A percentile compares a stretch with the other conserved stretches of the same genome.
Evolutionary conservation across 495 filamentous ascomycete genomes (phyloP).

Genomic region (Podospora bellae-mahoneyi): DNA sequence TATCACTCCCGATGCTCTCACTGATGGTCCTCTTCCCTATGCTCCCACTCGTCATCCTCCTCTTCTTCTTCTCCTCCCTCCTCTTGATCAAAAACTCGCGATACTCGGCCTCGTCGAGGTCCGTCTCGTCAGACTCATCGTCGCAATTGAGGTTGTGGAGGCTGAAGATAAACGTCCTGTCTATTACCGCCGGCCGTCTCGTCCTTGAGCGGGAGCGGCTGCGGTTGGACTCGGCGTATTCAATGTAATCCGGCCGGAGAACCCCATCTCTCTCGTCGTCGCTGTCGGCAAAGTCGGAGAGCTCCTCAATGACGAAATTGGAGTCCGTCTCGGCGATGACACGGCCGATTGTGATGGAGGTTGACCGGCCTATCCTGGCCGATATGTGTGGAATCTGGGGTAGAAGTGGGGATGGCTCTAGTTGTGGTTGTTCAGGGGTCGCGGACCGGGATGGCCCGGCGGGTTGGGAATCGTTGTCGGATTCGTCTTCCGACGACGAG

Average conservation of each 20-base stretch:
- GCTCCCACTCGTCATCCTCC: conserved; percentile 50
- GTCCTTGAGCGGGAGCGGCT: conserved; percentile 38
- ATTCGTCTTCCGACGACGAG: conserved; percentile 33
- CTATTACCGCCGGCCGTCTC: conserved; percentile 36
- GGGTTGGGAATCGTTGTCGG: conserved; percentile 31
- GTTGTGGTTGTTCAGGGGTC: conserved; percentile 29
- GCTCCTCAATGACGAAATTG: conserved; percentile 44
- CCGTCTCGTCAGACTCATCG: conserved; percentile 41
- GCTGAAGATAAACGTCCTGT: conserved; percentile 38
- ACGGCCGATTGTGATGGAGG: conserved; percentile 16
- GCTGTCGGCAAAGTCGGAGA: conserved; percentile 42
- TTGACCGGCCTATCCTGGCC: conserved; percentile 30
- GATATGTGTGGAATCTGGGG: conserved; percentile 17
- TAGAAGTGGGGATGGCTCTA: conserved; percentile 26
- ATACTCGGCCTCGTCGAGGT: conserved; percentile 41
- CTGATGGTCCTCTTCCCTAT: conserved; percentile 53
- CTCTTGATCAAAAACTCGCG: conserved; percentile 31
- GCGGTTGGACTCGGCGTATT: conserved; percentile 45
- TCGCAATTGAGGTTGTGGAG: conserved; percentile 41
- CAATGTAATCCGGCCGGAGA: conserved; percentile 42
- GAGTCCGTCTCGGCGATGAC: conserved; percentile 18
- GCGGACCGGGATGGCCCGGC: conserved; percentile 34
- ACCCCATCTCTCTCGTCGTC: conserved; percentile 40
- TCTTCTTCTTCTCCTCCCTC: conserved; percentile 40
- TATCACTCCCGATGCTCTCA: conserved; percentile 52